These are phyloP conservation scores for Limtongia smithiae DNA, from an alignment of 805 yeast genomes.

Conservation along the genomic window DNA sequence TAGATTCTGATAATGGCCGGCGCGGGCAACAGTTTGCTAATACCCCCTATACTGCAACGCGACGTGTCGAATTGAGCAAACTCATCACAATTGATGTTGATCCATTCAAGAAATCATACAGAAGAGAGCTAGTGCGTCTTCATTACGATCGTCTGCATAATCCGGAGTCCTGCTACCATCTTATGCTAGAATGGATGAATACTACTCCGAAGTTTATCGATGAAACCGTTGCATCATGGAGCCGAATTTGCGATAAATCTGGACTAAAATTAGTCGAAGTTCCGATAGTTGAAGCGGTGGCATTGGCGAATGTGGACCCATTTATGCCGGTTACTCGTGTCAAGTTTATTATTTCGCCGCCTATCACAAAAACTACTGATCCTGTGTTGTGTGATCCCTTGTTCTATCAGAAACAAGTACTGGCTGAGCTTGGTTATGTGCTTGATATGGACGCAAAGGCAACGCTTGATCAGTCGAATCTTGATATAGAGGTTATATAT, in stretches of 20 bases:
- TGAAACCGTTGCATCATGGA: constrained; percentile 71
- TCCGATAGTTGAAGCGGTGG: constrained; percentile 84
- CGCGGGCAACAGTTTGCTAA: constrained; percentile 16
- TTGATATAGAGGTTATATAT: constrained; percentile 62
- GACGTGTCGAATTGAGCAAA: constrained; percentile 58
- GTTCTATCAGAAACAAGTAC: constrained; percentile 72
- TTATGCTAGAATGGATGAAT: constrained; percentile 87
- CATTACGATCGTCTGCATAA: constrained; percentile 91
- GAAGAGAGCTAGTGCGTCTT: constrained; percentile 73
- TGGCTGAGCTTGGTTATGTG: constrained; percentile 68
- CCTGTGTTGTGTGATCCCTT: constrained; percentile 42
- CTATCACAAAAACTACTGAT: constrained; percentile 33
- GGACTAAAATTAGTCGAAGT: constrained; percentile 80
- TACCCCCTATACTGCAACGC: constrained; percentile 8
- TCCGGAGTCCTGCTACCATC: constrained; percentile 91
- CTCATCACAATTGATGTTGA: constrained; percentile 71
- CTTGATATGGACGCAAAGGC: constrained; percentile 73
- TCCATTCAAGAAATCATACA: constrained; percentile 62
- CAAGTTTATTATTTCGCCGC: constrained; percentile 65
- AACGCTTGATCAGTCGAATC: constrained; percentile 30
- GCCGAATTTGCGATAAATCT: constrained; percentile 77
- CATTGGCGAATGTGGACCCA: constrained; percentile 73
- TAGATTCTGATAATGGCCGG: constrained; percentile 15
- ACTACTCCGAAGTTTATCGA: constrained; percentile 83
- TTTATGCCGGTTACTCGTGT: constrained; percentile 81